Percentiles rank a stretch among this genome's conserved stretches.
Conservation (phyloP, 192 early-diverging fungal species). For the Entomortierella lignicola region DNA sequence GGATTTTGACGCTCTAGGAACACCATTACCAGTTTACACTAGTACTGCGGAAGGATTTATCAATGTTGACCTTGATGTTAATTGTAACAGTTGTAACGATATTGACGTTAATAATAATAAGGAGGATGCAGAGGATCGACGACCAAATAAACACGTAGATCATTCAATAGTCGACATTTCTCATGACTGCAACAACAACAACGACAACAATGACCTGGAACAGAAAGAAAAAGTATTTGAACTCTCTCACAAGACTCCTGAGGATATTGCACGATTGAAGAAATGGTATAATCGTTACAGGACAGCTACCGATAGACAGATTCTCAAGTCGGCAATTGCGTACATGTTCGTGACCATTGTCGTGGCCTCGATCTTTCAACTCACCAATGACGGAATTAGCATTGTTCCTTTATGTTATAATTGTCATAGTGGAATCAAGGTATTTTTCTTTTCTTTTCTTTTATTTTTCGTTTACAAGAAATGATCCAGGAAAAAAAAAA, state of each 20-base stretch:
- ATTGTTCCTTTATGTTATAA: slow-evolving; percentile 3
- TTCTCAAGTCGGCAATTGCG: slow-evolving; percentile 6
- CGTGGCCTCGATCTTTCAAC: slow-evolving; percentile 5
- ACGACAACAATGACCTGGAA: background rate
- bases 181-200: background rate
- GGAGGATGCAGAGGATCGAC: background rate
- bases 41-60: too few relatives aligned
- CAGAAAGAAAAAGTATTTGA: slow-evolving; percentile 13
- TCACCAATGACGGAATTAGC: background rate
- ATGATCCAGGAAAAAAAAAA: too few relatives aligned
- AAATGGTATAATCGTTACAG: slow-evolving; percentile 49
- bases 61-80: too few relatives aligned
- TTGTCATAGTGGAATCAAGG: slow-evolving; percentile 32
- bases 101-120: too few relatives aligned
- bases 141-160: too few relatives aligned
- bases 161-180: background rate
- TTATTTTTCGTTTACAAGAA: background rate
- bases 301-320: slow-evolving; percentile 30
- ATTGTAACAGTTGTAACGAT: too few relatives aligned
- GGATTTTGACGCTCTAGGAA: slow-evolving; percentile 16
- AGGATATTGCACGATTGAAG: slow-evolving; percentile 23
- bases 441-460: background rate
- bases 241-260: background rate
- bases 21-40: background rate
- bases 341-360: slow-evolving; percentile 12